These are phyloP conservation scores for Aspergillus puulaauensis DNA, from an alignment of 2,329 filamentous ascomycete genomes.

Conservation along the genomic window DNA sequence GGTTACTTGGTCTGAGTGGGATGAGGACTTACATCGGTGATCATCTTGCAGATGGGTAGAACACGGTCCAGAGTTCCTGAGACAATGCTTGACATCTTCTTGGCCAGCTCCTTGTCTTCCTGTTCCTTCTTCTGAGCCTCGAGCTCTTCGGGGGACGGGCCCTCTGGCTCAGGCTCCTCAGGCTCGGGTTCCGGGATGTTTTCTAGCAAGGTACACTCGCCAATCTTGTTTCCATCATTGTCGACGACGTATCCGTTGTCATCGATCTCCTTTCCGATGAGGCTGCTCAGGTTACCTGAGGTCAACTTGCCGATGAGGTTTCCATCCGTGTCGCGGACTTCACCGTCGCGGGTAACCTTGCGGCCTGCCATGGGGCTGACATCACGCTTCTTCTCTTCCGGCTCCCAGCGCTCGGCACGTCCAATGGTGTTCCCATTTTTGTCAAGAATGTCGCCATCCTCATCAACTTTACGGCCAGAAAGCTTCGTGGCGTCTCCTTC, in stretches of 20 bases:
- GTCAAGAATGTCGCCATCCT: conserved; percentile 69
- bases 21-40: conserved; percentile 64
- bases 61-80: conserved; percentile 79
- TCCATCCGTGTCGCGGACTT: conserved; percentile 47
- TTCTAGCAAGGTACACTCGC: conserved; percentile 62
- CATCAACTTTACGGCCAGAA: conserved; percentile 64
- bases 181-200: conserved; percentile 52
- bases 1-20: background rate
- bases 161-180: conserved; percentile 32
- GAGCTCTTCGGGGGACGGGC: conserved; percentile 43
- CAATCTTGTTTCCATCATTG: conserved; percentile 63
- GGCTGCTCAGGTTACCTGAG: conserved; percentile 42
- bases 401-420: conserved; percentile 68
- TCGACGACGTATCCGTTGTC: conserved; percentile 57
- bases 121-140: conserved; percentile 61
- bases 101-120: conserved; percentile 73
- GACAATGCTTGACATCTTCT: conserved; percentile 71
- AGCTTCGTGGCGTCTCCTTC: conserved; percentile 65
- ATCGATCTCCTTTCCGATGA: conserved; percentile 45
- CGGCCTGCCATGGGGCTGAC: conserved; percentile 60
- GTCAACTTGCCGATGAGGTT: conserved; percentile 48
- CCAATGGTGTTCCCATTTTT: conserved; percentile 67
- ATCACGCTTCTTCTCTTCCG: conserved; percentile 54
- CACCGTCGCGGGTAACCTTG: conserved; percentile 53
- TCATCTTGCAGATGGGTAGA: conserved; percentile 81